A percentile compares a stretch with the other conserved stretches of the same genome.
Evolutionary conservation across 2,329 filamentous ascomycete genomes (phyloP).

Genomic region (Zymoseptoria ardabiliae): DNA sequence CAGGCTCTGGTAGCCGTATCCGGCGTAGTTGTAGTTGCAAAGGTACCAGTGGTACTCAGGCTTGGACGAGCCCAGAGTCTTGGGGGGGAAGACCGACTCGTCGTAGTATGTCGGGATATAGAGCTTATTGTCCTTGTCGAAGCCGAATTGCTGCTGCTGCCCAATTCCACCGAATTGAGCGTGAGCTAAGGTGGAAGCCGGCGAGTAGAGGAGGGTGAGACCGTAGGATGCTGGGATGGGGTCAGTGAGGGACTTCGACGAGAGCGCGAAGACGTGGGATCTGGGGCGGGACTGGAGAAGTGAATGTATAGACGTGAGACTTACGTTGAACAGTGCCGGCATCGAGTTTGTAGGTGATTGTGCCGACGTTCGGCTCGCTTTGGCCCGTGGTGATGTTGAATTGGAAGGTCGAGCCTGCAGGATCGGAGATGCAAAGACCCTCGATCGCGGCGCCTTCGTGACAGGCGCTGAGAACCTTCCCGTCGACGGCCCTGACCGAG

Average conservation of each 20-base stretch:
- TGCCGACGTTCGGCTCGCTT: constrained; percentile 28
- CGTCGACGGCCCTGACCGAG: constrained; percentile 33
- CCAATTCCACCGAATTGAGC: constrained; percentile 34
- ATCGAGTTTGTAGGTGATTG: constrained; percentile 24
- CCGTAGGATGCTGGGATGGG: constrained; percentile 8
- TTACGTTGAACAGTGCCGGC: constrained; percentile 25
- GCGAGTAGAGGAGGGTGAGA: constrained; percentile 32
- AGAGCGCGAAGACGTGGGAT: too few relatives aligned
- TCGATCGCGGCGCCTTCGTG: constrained; percentile 45
- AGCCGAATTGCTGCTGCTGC: constrained; percentile 29
- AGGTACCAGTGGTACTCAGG: constrained; percentile 36
- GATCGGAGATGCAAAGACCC: constrained; percentile 34
- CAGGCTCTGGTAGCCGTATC: constrained; percentile 39
- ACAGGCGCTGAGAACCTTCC: constrained; percentile 36
- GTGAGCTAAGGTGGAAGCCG: constrained; percentile 36
- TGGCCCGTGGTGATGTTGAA: constrained; percentile 18
- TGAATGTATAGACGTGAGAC: not conserved
- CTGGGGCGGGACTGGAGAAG: not conserved
- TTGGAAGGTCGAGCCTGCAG: constrained; percentile 8
- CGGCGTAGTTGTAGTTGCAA: constrained; percentile 34
- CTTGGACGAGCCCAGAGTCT: constrained; percentile 11
- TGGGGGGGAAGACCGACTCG: constrained; percentile 33
- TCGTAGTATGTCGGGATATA: constrained; percentile 36
- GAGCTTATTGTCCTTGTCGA: constrained; percentile 34
- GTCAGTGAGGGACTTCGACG: not conserved